Evolutionary conservation across 257 asterid species (phyloP).

Genomic region (Cynanchum wilfordii): DNA sequence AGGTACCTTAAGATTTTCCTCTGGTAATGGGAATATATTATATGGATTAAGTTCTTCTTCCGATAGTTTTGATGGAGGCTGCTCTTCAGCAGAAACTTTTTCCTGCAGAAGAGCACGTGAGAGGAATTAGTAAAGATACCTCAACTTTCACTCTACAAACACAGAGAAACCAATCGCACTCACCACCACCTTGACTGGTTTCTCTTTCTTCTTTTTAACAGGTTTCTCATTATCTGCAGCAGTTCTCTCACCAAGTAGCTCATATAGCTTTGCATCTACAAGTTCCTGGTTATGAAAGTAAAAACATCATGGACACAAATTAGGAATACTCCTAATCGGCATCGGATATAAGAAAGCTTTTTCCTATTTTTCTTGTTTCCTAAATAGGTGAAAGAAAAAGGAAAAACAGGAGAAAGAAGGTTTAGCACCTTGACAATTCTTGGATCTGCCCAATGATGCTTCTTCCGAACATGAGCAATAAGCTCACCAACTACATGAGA

Average conservation of each 20-base stretch:
- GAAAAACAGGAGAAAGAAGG: slow-evolving; percentile 4
- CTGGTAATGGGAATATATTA: slow-evolving; percentile 73
- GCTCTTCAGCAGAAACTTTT: slow-evolving; percentile 50
- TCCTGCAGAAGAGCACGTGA: slow-evolving; percentile 35
- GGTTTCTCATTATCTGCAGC: slow-evolving; percentile 88
- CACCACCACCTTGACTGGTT: slow-evolving; percentile 70
- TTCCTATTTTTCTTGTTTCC: not conserved
- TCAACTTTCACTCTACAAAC: slow-evolving; percentile 1
- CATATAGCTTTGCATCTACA: slow-evolving; percentile 59
- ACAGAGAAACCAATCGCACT: slow-evolving; percentile 18
- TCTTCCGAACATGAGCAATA: slow-evolving; percentile 67
- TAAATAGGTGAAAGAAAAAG: not conserved
- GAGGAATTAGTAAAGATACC: not conserved
- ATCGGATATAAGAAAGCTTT: not conserved
- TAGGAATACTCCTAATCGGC: not conserved
- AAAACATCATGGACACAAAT: slow-evolving; percentile 8
- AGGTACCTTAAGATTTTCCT: slow-evolving; percentile 71
- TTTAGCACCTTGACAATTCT: slow-evolving; percentile 68
- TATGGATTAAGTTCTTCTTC: slow-evolving; percentile 90
- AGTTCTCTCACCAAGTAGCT: slow-evolving; percentile 78
- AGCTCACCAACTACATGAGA: slow-evolving; percentile 68
- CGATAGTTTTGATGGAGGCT: slow-evolving; percentile 46
- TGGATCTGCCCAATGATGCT: slow-evolving; percentile 94
- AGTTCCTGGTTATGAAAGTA: slow-evolving; percentile 48
- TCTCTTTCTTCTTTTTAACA: slow-evolving; percentile 84